These are phyloP conservation scores for Westerdykella sp. DNA, from an alignment of 2,329 filamentous ascomycete genomes.

Conservation along the genomic window DNA sequence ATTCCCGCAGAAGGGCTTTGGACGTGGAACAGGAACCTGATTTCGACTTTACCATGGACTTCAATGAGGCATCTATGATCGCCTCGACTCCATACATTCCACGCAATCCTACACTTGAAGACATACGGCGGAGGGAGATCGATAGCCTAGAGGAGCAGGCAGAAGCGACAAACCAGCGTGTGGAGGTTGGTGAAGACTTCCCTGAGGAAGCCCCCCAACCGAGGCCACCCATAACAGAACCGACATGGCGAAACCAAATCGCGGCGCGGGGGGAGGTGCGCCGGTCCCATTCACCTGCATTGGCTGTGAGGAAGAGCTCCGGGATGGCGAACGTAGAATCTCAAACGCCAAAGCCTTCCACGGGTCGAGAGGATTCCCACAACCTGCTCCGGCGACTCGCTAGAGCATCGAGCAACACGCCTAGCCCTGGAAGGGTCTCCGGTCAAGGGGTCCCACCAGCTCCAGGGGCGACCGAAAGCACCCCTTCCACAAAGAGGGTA, in stretches of 20 bases:
- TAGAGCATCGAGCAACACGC: slow-evolving; percentile 41
- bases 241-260: not conserved
- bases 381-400: slow-evolving; percentile 43
- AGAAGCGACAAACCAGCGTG: slow-evolving; percentile 25
- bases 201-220: slow-evolving; percentile 21
- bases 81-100: slow-evolving; percentile 44
- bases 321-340: slow-evolving; percentile 26
- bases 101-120: slow-evolving; percentile 39
- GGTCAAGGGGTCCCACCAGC: not conserved
- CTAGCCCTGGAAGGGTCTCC: slow-evolving; percentile 35
- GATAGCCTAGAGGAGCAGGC: slow-evolving; percentile 34
- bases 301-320: slow-evolving; percentile 29
- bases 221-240: slow-evolving; percentile 14
- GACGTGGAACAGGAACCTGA: slow-evolving; percentile 16
- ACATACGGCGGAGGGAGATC: slow-evolving; percentile 40
- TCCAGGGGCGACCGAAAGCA: no score
- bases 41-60: slow-evolving; percentile 39
- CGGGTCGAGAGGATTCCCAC: slow-evolving; percentile 40
- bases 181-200: slow-evolving; percentile 25
- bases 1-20: slow-evolving; percentile 10
- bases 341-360: slow-evolving; percentile 18
- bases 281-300: slow-evolving; percentile 23
- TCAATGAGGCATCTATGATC: slow-evolving; percentile 42
- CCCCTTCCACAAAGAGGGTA: no score
- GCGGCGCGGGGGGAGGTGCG: not conserved